Conservation (phyloP, 352 stramenopile species). For the Globisporangium nodosum region DNA sequence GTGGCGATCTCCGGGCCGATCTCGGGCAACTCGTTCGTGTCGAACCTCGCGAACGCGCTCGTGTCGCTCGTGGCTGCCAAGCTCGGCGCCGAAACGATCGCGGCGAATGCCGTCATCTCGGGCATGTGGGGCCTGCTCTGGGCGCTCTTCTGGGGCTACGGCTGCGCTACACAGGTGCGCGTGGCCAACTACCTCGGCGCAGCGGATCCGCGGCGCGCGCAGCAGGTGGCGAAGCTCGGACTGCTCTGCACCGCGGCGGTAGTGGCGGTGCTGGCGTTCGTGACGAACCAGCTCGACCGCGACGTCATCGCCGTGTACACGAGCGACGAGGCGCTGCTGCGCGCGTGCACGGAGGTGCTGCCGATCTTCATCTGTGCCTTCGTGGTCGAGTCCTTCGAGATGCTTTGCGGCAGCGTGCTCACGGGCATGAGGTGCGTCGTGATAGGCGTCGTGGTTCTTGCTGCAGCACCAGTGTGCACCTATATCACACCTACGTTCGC, state of each 20-base stretch:
- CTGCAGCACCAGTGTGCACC: not conserved
- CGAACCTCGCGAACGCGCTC: constrained; percentile 61
- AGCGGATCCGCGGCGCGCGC: constrained; percentile 36
- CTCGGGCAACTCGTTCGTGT: constrained; percentile 67
- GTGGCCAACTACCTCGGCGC: constrained; percentile 76
- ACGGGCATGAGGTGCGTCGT: constrained; percentile 46
- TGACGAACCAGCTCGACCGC: constrained; percentile 38
- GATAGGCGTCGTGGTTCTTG: not conserved
- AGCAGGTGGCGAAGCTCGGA: constrained; percentile 45
- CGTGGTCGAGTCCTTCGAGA: constrained; percentile 58
- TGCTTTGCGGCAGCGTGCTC: constrained; percentile 46
- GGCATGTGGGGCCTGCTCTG: constrained; percentile 64
- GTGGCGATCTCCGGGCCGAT: constrained; percentile 51
- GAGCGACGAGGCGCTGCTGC: constrained; percentile 40
- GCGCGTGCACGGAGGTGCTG: constrained; percentile 41
- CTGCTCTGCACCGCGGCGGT: constrained; percentile 49
- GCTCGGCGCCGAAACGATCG: constrained; percentile 52
- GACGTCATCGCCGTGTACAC: constrained; percentile 58
- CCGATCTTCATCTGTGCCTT: constrained; percentile 58
- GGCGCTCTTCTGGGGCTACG: constrained; percentile 78
- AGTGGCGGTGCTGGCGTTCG: constrained; percentile 36
- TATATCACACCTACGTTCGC: not conserved
- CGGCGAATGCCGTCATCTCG: constrained; percentile 64
- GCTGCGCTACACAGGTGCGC: constrained; percentile 69
- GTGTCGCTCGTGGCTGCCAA: constrained; percentile 62